Conservation (phyloP, 164 flowering plant species). For the Vitis amurensis region DNA sequence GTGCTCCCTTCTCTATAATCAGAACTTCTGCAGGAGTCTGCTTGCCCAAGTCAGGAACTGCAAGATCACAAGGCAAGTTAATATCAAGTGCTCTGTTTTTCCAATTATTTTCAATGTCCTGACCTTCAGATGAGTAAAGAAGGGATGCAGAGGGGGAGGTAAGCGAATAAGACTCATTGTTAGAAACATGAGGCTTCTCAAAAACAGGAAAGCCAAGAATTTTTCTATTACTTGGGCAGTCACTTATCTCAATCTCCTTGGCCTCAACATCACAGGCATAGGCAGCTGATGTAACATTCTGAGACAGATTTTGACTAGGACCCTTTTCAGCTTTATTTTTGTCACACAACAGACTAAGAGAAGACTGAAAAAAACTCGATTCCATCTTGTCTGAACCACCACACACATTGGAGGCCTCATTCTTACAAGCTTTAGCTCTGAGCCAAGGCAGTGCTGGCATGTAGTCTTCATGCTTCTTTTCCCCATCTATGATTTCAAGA, state of each 20-base stretch:
- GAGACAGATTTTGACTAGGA: conserved; percentile 16
- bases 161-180: conserved; percentile 27
- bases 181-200: conserved; percentile 28
- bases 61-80: conserved; percentile 50
- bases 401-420: conserved; percentile 20
- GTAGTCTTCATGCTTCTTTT: conserved; percentile 32
- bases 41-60: conserved; percentile 23
- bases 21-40: conserved; percentile 16
- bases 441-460: conserved; percentile 47
- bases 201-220: conserved; percentile 67
- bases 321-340: conserved; percentile 23
- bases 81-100: conserved; percentile 41
- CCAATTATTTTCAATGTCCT: conserved; percentile 20
- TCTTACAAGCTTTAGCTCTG: conserved; percentile 26
- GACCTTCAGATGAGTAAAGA: conserved; percentile 19
- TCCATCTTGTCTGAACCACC: conserved; percentile 17
- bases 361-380: conserved; percentile 20
- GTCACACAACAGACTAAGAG: conserved; percentile 14
- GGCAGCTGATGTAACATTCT: conserved; percentile 23
- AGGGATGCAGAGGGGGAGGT: conserved; percentile 21
- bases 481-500: conserved; percentile 26
- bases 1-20: conserved; percentile 24
- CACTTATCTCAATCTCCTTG: conserved; percentile 23
- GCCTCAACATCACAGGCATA: conserved; percentile 21
- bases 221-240: conserved; percentile 30